Evolutionary conservation across 495 filamentous ascomycete genomes (phyloP), one percentile per base, ranked within the genome.

Genomic region (Achaetomiella virescens): DNA sequence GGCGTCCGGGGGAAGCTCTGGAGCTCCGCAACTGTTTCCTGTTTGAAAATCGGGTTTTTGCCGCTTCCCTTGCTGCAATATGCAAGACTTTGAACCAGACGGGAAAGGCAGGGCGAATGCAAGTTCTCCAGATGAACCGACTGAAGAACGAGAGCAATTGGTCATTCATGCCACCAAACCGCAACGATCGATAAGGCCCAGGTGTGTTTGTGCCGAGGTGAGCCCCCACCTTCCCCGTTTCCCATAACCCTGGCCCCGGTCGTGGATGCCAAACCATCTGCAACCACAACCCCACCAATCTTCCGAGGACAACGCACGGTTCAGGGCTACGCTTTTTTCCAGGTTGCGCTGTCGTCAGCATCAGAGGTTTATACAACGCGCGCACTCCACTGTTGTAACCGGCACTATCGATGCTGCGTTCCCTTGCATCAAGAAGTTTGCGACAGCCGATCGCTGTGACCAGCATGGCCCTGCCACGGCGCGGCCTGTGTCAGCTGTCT

Each of bases 311-410:
- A 55, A 36, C 38, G 44, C 44, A 40, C 43, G 8, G 37, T 15
- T 29, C 37, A 24, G 42, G 40, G 35, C 25, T 45, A 42, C 29
- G 48, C 55, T 45, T 61, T 63, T 61, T 59, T 66, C 64, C 64
- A 61, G 58, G 61, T 64, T 60, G 57, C 53, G 42, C 24, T 53
- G 58, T 58, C 61, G 61, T 66, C 61, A 61, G 58, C 64, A n/a
- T 31, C 22, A 18, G 48, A 35, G 11, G 12, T 65, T 62, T 54
- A 63, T 56, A 48, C 61, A 54, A 18, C 44, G 48, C 22, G 14
- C 14, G 48, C 29, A 37, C 37, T 21, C 18, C 38, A 15, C 38
- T 14, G 20, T 33, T 15, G 44, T 24, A 25, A 6, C 21, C 35
- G 48, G 33, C 25, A 40, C 18, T 18, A 35, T 38, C 15, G 12